A percentile compares a stretch with the other conserved stretches of the same genome.
phyloP scores from a whole-genome alignment of 495 filamentous ascomycete species.

The Trichoderma virens region DNA sequence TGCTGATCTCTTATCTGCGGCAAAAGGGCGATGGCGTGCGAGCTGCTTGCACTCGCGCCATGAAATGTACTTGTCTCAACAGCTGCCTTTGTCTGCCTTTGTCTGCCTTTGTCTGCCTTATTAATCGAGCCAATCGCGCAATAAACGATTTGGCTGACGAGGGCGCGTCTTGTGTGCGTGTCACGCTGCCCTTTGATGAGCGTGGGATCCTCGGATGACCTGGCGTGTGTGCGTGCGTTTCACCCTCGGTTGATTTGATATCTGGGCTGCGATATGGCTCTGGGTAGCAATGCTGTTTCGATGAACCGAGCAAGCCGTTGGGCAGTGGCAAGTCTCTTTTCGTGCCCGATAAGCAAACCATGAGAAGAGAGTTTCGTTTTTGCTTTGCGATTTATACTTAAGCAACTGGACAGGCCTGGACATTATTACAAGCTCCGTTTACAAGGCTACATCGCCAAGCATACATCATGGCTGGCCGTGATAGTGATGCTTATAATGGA shows the following conservation, averaged over 20 bases:
- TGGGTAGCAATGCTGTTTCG: not conserved
- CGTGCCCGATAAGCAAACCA: not conserved
- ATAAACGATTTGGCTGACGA: slow-evolving; percentile 3
- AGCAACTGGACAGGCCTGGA: not conserved
- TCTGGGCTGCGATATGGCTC: not conserved
- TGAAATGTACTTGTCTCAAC: not conserved
- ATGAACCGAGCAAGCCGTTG: not conserved
- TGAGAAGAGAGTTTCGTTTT: not conserved
- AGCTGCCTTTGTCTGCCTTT: too few relatives aligned
- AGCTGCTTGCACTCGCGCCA: not conserved
- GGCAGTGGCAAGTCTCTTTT: not conserved
- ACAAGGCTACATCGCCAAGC: not conserved
- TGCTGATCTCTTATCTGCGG: not conserved
- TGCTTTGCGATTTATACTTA: not conserved
- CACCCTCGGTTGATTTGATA: not conserved
- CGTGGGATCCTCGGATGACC: not conserved
- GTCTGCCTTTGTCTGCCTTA: not conserved
- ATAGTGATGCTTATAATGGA: not conserved
- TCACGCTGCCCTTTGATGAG: not conserved
- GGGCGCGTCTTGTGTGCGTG: not conserved
- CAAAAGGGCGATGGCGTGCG: slow-evolving; percentile 3
- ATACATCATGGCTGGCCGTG: slow-evolving; percentile 2
- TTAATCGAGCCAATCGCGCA: slow-evolving; percentile 1
- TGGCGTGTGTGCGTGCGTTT: not conserved
- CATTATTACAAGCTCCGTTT: not conserved